Percentiles rank a stretch among this genome's conserved stretches.
phyloP scores from a whole-genome alignment of 2,329 filamentous ascomycete genomes.

The Fusarium sp. region DNA sequence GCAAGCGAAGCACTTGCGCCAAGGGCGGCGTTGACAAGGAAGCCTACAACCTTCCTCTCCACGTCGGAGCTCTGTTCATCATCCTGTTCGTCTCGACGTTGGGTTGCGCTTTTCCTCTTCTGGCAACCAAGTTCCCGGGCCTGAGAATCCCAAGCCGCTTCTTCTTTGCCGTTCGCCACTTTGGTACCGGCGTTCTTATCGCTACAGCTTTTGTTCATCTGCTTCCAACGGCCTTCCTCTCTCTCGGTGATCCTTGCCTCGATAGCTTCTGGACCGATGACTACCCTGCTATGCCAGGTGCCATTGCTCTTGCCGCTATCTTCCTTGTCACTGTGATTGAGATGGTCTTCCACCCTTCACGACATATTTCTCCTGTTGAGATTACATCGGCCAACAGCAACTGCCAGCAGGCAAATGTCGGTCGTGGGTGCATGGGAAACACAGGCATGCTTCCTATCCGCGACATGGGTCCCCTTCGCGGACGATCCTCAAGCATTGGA shows the following conservation, averaged over 20 bases:
- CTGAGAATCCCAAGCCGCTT: slow-evolving; percentile 65
- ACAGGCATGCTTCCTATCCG: slow-evolving; percentile 44
- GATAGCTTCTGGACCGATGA: slow-evolving; percentile 78
- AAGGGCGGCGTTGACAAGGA: slow-evolving; percentile 44
- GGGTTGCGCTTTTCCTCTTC: slow-evolving; percentile 64
- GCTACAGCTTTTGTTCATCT: slow-evolving; percentile 85
- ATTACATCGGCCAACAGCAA: background rate
- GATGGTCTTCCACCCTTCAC: slow-evolving; percentile 67
- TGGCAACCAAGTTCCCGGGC: slow-evolving; percentile 62
- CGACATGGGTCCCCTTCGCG: slow-evolving; percentile 48
- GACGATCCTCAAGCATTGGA: slow-evolving; percentile 48
- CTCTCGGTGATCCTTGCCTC: slow-evolving; percentile 73
- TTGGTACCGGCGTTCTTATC: slow-evolving; percentile 79
- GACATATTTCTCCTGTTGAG: slow-evolving; percentile 42
- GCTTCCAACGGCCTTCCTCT: slow-evolving; percentile 72
- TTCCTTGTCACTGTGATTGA: slow-evolving; percentile 85
- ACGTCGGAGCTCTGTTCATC: slow-evolving; percentile 67
- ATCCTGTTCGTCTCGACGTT: slow-evolving; percentile 59
- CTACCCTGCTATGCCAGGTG: slow-evolving; percentile 82
- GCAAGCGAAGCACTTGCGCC: slow-evolving; percentile 45
- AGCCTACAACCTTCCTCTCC: slow-evolving; percentile 66
- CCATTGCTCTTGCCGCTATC: slow-evolving; percentile 82
- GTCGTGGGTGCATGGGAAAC: slow-evolving; percentile 40
- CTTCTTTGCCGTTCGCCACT: slow-evolving; percentile 72
- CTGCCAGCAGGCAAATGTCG: background rate